These are phyloP conservation scores for Suillus weaverae DNA, from an alignment of 768 basidiomycete genomes.

Conservation along the genomic window DNA sequence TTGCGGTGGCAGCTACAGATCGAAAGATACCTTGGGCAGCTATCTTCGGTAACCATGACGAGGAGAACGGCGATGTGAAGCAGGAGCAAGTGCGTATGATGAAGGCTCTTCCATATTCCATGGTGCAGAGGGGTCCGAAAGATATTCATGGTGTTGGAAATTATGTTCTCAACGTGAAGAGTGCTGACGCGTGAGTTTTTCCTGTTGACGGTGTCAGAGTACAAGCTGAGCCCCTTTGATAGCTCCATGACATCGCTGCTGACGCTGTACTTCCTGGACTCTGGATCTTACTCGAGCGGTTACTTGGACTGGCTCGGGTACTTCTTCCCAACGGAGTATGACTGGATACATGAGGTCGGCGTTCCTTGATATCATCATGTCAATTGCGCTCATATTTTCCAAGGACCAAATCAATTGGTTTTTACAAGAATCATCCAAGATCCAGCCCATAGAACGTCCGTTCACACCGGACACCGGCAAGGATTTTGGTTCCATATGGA, in stretches of 20 bases:
- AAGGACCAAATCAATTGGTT: constrained; percentile 89
- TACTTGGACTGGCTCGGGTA: constrained; percentile 57
- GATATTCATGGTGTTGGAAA: constrained; percentile 91
- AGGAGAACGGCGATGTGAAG: constrained; percentile 62
- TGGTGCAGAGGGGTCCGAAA: constrained; percentile 78
- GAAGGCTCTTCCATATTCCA: constrained; percentile 81
- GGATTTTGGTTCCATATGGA: constrained; percentile 70
- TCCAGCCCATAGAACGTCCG: constrained; percentile 76
- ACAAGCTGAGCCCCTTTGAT: constrained; percentile 8
- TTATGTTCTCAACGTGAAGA: constrained; percentile 82
- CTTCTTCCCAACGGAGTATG: constrained; percentile 72
- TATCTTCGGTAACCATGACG: constrained; percentile 94
- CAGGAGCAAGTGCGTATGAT: constrained; percentile 68
- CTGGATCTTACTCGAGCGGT: constrained; percentile 71
- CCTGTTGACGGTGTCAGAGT: not conserved
- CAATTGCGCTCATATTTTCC: not conserved
- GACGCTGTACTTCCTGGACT: constrained; percentile 90
- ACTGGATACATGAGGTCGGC: constrained; percentile 75
- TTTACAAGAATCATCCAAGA: constrained; percentile 74
- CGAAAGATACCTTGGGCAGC: constrained; percentile 86
- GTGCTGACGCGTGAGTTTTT: constrained; percentile 76
- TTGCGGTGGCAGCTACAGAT: constrained; percentile 58
- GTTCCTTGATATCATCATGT: not conserved
- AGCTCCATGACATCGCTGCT: constrained; percentile 88
- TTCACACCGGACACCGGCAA: constrained; percentile 75